Base-by-base conservation (phyloP, 164 flowering plant genomes). In the Houttuynia cordata region DNA sequence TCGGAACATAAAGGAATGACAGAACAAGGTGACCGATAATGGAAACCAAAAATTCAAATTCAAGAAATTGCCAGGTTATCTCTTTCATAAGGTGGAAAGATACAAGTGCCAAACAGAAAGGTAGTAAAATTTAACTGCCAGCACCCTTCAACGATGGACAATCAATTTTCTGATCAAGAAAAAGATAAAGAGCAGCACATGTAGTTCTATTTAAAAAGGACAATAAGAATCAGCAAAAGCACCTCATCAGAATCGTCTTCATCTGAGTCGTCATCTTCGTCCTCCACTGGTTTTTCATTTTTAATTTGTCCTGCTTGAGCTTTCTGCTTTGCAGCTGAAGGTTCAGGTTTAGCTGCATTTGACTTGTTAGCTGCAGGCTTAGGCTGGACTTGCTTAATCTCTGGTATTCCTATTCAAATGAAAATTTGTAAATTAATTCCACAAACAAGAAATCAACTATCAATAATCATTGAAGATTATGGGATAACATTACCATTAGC, bases 301-400 rank as follows among this genome's bases (percentile, higher is more conserved):
- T 71, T 73, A 8, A 21, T 67, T 39, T 74, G 77, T 53, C 75
- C 74, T 0, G 41, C 78, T 53, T 72, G 75, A 22, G 39, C 75
- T 55, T 71, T 76, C 25, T 64, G 69, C 62, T 77, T 76, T 6
- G 67, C 56, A 0, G 30, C 63, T 17, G 58, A 52, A 50, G 70
- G 56, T 51, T 59, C 68, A 49, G 66, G 66, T 64, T 73, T 73
- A 25, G 42, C 64, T 45, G 63, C 60, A 53, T 42, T 50, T 25
- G 61, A 67, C 30, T 75, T 78, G 0, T 34, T 67, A 17, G 67
- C 10, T 49, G 67, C 24, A 57, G 76, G 24, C 61, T 79, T 77
- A 10, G 69, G 62, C 34, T 54, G 56, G 49, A 23, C 60, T 17
- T 49, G 69, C 34, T 64, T 70, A 3, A 60, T 58, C 57, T 53